Base-by-base conservation (phyloP, 2,329 filamentous ascomycete species). In the Ophiostoma piceae region DNA sequence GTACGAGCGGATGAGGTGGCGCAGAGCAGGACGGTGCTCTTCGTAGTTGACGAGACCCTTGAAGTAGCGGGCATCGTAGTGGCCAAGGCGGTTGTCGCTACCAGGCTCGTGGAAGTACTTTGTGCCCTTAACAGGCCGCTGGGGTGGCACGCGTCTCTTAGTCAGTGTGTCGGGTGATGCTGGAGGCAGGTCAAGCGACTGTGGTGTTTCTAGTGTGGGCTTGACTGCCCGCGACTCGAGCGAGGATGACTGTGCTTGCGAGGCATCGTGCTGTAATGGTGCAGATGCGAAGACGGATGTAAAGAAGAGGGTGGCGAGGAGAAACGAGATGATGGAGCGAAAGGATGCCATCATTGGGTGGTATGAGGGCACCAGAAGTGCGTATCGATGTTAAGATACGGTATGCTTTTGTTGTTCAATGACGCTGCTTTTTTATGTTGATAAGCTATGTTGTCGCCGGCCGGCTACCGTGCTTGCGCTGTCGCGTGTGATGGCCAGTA, bases 41-140 rank as follows among this genome's bases (percentile, higher is more conserved):
- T 86, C 85, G 78, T 93, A 90, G 16, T 83, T 79, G 9, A 94
- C 84, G n/a, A 83, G 79, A 3, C 79, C 79, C 54, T 83, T 81
- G 79, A 90, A 94, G 79, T 84, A 94, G 72, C 92, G 87, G 32
- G 77, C 78, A 78, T 94, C 91, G 78, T 94, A 94, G 80, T 94
- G 91, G 68, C 86, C 85, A 29, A 90, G 83, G 39, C 84, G 83
- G 68, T 87, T 80, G 74, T 83, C 83, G 69, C 79, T 80, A 67
- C 89, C 88, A 0, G 88, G 86, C 76, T 92, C 89, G 70, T 84
- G 81, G 78, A 90, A 90, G 78, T 90, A 90, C 76, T 90, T 90
- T 69, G 76, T 77, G 41, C 32, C 67, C 35, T 39, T 43, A 6
- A 16, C 67, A 6, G 35, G 71, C 1, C 65, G 41, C 12, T 60